phyloP scores from a whole-genome alignment of 257 asterid genomes.

The Mitragyna speciosa region DNA sequence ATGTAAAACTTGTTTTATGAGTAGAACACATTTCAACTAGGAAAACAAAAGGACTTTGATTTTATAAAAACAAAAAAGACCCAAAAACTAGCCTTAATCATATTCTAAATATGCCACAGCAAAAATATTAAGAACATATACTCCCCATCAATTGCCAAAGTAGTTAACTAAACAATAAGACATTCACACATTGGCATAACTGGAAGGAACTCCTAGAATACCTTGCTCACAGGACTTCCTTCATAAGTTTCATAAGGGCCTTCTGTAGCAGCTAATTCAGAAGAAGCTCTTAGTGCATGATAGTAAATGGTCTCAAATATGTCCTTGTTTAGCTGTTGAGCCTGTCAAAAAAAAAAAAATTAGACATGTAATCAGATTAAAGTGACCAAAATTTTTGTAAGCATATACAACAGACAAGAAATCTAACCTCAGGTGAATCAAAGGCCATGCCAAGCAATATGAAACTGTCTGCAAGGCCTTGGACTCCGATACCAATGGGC shows the following conservation, averaged over 20 bases:
- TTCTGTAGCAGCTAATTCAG: slow-evolving; percentile 70
- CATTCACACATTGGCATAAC: not conserved
- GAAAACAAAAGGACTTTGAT: not conserved
- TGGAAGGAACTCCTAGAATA: slow-evolving; percentile 22
- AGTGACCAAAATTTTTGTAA: not conserved
- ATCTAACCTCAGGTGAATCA: slow-evolving; percentile 89
- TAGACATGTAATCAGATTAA: slow-evolving; percentile 1
- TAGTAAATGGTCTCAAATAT: slow-evolving; percentile 95
- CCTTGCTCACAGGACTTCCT: slow-evolving; percentile 97
- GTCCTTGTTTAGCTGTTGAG: slow-evolving; percentile 90
- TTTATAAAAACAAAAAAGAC: no score
- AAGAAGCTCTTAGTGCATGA: slow-evolving; percentile 85
- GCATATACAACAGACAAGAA: not conserved
- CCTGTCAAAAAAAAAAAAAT: slow-evolving; percentile 44
- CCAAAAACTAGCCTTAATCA: not conserved
- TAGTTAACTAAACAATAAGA: not conserved
- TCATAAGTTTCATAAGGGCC: slow-evolving; percentile 80
- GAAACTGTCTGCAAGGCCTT: slow-evolving; percentile 95
- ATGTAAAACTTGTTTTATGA: not conserved
- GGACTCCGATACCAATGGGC: slow-evolving; percentile 97
- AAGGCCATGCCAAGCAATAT: slow-evolving; percentile 97
- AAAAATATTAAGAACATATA: not conserved
- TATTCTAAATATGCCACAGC: not conserved
- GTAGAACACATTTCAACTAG: not conserved
- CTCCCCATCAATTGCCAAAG: no score